Evolutionary conservation across 1,284 basidiomycete species (phyloP).

Genomic region (Cryptococcus sp.): DNA sequence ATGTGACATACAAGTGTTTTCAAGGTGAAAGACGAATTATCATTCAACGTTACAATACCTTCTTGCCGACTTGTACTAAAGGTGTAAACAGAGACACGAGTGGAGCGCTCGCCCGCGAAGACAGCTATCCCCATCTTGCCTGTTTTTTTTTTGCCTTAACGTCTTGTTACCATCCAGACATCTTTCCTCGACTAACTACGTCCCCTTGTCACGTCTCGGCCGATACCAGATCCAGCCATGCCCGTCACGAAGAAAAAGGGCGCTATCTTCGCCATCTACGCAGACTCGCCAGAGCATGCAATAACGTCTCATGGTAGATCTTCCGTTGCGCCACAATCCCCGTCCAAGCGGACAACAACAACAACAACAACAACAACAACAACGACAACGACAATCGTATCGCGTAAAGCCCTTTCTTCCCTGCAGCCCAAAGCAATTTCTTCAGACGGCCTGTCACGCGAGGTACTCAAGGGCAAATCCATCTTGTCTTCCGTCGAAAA

Average conservation of each 20-base stretch:
- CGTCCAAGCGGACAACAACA: conserved; percentile 6
- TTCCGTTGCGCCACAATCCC: conserved; percentile 2
- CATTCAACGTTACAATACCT: no score
- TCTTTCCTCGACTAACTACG: no score
- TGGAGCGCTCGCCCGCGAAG: no score
- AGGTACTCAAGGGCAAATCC: not conserved
- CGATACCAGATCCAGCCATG: conserved; percentile 26
- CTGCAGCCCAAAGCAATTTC: conserved; percentile 8
- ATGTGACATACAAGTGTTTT: no score
- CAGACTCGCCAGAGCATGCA: conserved; percentile 45
- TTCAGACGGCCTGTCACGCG: not conserved
- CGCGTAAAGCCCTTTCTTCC: conserved; percentile 20
- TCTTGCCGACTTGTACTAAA: no score
- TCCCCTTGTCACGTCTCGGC: no score
- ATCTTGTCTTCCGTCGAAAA: not conserved
- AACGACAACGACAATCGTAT: not conserved
- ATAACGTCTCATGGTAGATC: not conserved
- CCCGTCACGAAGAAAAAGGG: conserved; percentile 52
- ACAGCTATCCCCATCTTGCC: no score
- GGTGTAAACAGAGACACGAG: no score
- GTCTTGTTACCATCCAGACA: no score
- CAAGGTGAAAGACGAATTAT: no score
- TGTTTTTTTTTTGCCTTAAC: no score
- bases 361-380: not conserved
- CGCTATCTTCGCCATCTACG: conserved; percentile 52